A percentile compares a stretch with the other conserved stretches of the same genome.
Conservation (phyloP, 768 basidiomycete genomes). For the Lactifluus rugatus region DNA sequence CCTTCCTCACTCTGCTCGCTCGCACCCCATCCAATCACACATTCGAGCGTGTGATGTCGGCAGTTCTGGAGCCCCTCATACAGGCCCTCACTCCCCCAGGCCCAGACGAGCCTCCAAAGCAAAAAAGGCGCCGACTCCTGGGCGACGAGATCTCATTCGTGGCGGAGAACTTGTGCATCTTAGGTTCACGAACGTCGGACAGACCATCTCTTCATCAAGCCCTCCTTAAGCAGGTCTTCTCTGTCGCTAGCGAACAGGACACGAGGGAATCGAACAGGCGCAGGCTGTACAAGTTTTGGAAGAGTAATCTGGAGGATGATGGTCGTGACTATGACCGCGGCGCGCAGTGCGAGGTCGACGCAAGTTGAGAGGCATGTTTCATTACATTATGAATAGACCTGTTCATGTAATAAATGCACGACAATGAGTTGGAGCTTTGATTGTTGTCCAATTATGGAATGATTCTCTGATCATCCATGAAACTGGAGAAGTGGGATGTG, state of each 20-base stretch:
- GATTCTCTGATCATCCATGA: neutral
- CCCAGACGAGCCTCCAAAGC: constrained; percentile 29
- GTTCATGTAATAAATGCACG: neutral
- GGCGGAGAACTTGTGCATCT: constrained; percentile 44
- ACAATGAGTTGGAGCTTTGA: neutral
- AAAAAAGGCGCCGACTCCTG: constrained; percentile 40
- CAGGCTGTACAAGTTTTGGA: constrained; percentile 78
- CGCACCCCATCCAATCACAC: constrained; percentile 53
- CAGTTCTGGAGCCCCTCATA: constrained; percentile 64
- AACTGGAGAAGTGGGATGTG: no score
- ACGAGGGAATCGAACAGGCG: constrained; percentile 71
- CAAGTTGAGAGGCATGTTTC: constrained; percentile 3
- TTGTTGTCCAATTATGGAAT: neutral
- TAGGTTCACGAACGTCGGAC: constrained; percentile 29
- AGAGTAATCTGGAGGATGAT: constrained; percentile 43
- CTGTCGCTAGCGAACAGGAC: constrained; percentile 61
- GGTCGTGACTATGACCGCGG: constrained; percentile 27
- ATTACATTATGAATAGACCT: neutral
- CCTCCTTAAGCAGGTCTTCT: constrained; percentile 57
- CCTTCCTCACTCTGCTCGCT: constrained; percentile 67
- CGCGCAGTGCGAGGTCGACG: neutral
- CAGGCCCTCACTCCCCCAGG: constrained; percentile 35
- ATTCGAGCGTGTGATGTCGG: constrained; percentile 61
- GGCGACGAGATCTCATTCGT: constrained; percentile 36
- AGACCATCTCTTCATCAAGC: constrained; percentile 37